Base-by-base conservation (phyloP, 2,329 filamentous ascomycete genomes). In the Botrytis deweyae region DNA sequence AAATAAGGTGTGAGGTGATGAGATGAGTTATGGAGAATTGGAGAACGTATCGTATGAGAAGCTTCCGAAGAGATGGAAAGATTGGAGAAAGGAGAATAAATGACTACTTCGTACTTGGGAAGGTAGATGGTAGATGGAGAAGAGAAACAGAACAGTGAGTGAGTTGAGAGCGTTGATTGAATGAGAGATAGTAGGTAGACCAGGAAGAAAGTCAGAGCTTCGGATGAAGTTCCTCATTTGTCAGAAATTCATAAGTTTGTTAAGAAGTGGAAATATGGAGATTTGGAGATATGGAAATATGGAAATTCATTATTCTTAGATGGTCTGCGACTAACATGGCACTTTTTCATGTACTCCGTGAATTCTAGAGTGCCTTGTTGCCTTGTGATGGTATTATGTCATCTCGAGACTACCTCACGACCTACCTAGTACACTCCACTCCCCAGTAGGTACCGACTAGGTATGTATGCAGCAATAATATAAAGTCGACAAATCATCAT, bases 161-260 rank as follows among this genome's bases (percentile, higher is more conserved):
- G 63, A 65, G 36, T 42, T 20, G 62, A 65, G 25, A 16, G 52
- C 46, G 49, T 52, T 18, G 38, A 36, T 14, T 22, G 42, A 67
- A 44, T 25, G 64, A 49, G 64, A 59, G 66, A 69, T 38, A 33
- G 33, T 33, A 33, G 33, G 33, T 33, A 38, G 18, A 66, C 29
- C 42, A 66, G 29, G 25, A 46, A 46, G 38, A 66, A 59, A 44
- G 70, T 66, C 36, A 52, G 55, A 66, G 62, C 69, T 68, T 38
- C 40, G 42, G 52, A 38, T 65, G 59, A 72, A 33, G 70, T 55
- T 72, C 70, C 69, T 52, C 25, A 72, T 72, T 72, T 55, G 69
- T 72, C 69, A 65, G 69, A 52, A 49, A n/a, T 12, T 62, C 12
- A 55, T 3, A 55, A 55, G 25, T n/a, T n/a, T 55, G 25, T n/a